Evolutionary conservation across 2,329 filamentous ascomycete genomes (phyloP).

Genomic region (Fusarium sp.): DNA sequence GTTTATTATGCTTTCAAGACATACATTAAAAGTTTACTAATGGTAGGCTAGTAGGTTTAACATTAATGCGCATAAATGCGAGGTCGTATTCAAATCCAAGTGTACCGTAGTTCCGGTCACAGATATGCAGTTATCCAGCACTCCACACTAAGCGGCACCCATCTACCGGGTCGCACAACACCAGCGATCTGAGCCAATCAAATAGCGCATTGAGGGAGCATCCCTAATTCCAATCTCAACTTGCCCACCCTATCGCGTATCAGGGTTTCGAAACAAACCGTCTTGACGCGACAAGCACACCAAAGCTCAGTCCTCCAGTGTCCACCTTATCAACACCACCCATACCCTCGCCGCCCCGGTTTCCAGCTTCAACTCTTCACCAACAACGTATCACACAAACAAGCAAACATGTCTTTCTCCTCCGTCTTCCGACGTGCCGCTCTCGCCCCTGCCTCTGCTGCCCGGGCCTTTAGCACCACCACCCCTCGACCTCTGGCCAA

Average conservation of each 20-base stretch:
- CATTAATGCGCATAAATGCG: not conserved
- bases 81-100: not conserved
- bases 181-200: conserved; percentile 8
- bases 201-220: conserved; percentile 10
- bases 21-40: not conserved
- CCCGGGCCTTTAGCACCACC: conserved; percentile 81
- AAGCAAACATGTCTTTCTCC: conserved; percentile 55
- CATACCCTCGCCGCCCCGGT: not conserved
- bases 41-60: not conserved
- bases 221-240: conserved; percentile 23
- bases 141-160: not conserved
- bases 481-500: conserved; percentile 72
- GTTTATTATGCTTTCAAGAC: not conserved
- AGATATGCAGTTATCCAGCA: conserved; percentile 16
- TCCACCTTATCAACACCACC: conserved; percentile 9
- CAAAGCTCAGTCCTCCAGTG: conserved; percentile 2
- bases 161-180: conserved; percentile 11
- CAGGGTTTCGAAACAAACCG: conserved; percentile 9
- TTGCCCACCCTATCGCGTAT: conserved; percentile 30
- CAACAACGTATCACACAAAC: not conserved
- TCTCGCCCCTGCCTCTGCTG: conserved; percentile 55
- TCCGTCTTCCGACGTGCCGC: conserved; percentile 62
- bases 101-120: not conserved
- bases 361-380: conserved; percentile 2
- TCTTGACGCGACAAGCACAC: conserved; percentile 26